Base-by-base conservation (phyloP, 768 basidiomycete genomes). In the Serendipita vermifera region DNA sequence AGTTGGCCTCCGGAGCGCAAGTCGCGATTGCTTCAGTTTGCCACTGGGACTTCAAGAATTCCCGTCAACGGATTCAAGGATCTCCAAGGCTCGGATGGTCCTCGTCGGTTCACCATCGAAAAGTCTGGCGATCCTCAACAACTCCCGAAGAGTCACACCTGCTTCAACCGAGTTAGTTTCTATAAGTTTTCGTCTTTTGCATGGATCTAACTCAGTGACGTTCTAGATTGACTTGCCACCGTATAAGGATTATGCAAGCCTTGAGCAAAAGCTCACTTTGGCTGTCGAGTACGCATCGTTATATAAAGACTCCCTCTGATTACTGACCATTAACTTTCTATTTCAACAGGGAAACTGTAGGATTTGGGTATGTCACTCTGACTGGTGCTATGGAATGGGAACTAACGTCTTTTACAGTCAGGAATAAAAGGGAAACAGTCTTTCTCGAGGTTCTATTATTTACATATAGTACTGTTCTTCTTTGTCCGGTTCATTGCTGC, bases 11-110 rank as follows among this genome's bases (percentile, higher is more conserved):
- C 86, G 0, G 91, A 94, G 67, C 78, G 86, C 61, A 92, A 92
- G 67, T 84, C 85, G 36, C 81, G 89, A 13, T 68, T 92, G 33
- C 71, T 93, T 17, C 90, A 92, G 67, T 94, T 94, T 69, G 86
- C 87, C 3, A 92, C 88, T 1, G 84, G 84, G 17, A 87, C 84
- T 2, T 87, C 85, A n/a, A 74, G 85, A 59, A 79, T 87, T 22
- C 84, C 91, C 9, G 90, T 91, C 63, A 91, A 91, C 64, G 92
- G 91, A 0, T 94, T 94, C 76, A 92, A 92, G 65, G 91, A 94
- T 64, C 73, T 93, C 5, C 91, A 94, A 70, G 91, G 91, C 6
- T 87, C 86, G 0, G 91, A 96, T 68, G 91, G 91, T 0, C 91
- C 92, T 2, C 73, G 91, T 56, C 73, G 91, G 59, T 96, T 96